These are phyloP conservation scores for Aeschynomene evenia DNA, from an alignment of 306 rosid species.

Conservation along the genomic window DNA sequence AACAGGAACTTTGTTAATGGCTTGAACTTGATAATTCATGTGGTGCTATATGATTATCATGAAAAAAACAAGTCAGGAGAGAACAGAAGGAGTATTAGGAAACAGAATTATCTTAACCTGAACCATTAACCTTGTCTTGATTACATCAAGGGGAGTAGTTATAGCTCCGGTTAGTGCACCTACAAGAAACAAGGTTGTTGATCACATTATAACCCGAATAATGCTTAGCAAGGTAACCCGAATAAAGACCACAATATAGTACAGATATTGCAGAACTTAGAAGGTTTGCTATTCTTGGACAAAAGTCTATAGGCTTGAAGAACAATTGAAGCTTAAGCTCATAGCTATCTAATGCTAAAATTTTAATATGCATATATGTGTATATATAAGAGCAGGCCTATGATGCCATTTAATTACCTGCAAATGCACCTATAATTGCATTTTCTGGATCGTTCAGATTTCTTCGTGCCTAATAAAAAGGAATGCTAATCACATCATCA, in stretches of 20 bases:
- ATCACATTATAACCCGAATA: slow-evolving; percentile 10
- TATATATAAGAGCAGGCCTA: background rate
- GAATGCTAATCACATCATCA: slow-evolving; percentile 28
- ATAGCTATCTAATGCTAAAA: background rate
- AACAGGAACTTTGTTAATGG: slow-evolving; percentile 28
- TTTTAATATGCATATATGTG: background rate
- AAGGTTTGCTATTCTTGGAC: background rate
- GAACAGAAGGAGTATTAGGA: background rate
- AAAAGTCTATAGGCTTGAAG: background rate
- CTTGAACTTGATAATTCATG: slow-evolving; percentile 33
- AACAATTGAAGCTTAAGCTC: slow-evolving; percentile 4
- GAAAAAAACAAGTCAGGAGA: background rate
- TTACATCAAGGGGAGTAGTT: slow-evolving; percentile 94
- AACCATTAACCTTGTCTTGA: slow-evolving; percentile 90
- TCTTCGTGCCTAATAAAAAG: slow-evolving; percentile 65
- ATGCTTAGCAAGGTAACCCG: slow-evolving; percentile 8
- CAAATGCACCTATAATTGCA: slow-evolving; percentile 93
- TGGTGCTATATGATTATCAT: background rate
- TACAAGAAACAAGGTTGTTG: slow-evolving; percentile 29
- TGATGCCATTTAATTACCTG: slow-evolving; percentile 54
- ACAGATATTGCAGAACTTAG: too few species aligned
- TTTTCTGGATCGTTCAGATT: slow-evolving; percentile 86
- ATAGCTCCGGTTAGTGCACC: slow-evolving; percentile 96
- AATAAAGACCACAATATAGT: background rate
- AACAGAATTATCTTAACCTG: slow-evolving; percentile 52